These are phyloP conservation scores for Gleditsia sinensis DNA, from an alignment of 306 rosid species.

Conservation along the genomic window DNA sequence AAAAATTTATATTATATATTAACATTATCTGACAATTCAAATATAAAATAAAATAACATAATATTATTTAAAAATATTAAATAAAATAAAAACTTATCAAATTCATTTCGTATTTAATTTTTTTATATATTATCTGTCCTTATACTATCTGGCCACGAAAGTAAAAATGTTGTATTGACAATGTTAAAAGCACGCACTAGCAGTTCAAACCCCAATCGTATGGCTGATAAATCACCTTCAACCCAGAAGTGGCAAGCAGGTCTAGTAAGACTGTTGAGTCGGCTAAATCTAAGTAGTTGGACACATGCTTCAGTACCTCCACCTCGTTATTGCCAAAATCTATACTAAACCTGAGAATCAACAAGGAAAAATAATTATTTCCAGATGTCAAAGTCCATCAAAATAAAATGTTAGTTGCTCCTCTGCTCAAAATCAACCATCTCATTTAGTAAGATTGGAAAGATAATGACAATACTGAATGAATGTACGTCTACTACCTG, in stretches of 20 bases:
- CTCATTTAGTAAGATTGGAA: constrained; percentile 3
- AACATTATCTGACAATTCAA: too few species aligned
- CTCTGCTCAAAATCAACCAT: neutral
- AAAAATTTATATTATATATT: too few species aligned
- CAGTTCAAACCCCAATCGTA: constrained; percentile 87
- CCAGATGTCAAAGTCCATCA: constrained; percentile 12
- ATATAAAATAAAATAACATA: too few species aligned
- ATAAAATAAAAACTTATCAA: too few species aligned
- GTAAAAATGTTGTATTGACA: constrained; percentile 27
- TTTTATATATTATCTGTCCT: constrained; percentile 3
- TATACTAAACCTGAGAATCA: constrained; percentile 66
- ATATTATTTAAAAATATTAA: too few species aligned
- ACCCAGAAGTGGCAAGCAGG: constrained; percentile 68
- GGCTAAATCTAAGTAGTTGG: constrained; percentile 75
- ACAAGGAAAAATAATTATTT: constrained; percentile 8
- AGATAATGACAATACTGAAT: neutral
- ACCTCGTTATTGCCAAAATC: constrained; percentile 89
- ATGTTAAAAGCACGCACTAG: constrained; percentile 34
- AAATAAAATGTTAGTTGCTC: neutral
- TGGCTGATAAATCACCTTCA: constrained; percentile 79
- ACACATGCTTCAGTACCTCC: constrained; percentile 79
- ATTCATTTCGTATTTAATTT: constrained; percentile 7
- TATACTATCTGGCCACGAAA: constrained; percentile 19
- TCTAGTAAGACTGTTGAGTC: constrained; percentile 70
- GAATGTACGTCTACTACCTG: neutral